Evolutionary conservation across 1,284 basidiomycete species (phyloP).

Genomic region (Wolfiporia cocos): DNA sequence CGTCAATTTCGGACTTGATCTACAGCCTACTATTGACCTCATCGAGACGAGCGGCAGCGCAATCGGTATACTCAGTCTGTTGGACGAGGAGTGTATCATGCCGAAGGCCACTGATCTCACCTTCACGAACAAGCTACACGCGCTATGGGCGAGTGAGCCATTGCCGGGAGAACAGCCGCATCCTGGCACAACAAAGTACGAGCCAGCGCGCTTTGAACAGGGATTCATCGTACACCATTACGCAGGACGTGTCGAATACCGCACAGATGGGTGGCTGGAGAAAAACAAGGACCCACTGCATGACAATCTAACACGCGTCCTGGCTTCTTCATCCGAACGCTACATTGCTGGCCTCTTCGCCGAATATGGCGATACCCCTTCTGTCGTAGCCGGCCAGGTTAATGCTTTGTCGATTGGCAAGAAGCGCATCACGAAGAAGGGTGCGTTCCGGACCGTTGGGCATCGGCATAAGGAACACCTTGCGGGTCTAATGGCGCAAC

Average conservation of each 20-base stretch:
- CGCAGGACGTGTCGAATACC: slow-evolving; percentile 95
- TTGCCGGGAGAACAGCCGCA: slow-evolving; percentile 51
- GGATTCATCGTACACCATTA: slow-evolving; percentile 98
- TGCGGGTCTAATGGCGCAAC: slow-evolving; percentile 85
- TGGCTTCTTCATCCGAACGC: slow-evolving; percentile 79
- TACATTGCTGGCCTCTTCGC: slow-evolving; percentile 84
- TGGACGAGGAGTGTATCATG: slow-evolving; percentile 99
- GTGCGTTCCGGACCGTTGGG: slow-evolving; percentile 93
- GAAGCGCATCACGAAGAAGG: slow-evolving; percentile 85
- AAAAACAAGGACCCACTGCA: slow-evolving; percentile 99
- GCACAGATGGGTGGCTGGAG: slow-evolving; percentile 95
- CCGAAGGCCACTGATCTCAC: slow-evolving; percentile 94
- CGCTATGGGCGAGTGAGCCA: slow-evolving; percentile 55
- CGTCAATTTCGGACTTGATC: slow-evolving; percentile 96
- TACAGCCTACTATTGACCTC: slow-evolving; percentile 98
- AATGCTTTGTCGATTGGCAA: slow-evolving; percentile 50
- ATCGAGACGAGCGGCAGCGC: slow-evolving; percentile 75
- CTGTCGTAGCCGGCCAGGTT: slow-evolving; percentile 24
- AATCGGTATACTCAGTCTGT: slow-evolving; percentile 89
- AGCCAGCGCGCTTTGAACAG: slow-evolving; percentile 83
- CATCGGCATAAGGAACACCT: slow-evolving; percentile 98
- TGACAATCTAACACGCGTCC: slow-evolving; percentile 89
- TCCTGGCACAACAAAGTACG: slow-evolving; percentile 79
- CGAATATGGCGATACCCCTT: slow-evolving; percentile 63
- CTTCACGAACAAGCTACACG: slow-evolving; percentile 89